Percentiles rank a stretch among this genome's conserved stretches.
phyloP scores from a whole-genome alignment of 768 basidiomycete genomes.

The Trametopsis cervina region DNA sequence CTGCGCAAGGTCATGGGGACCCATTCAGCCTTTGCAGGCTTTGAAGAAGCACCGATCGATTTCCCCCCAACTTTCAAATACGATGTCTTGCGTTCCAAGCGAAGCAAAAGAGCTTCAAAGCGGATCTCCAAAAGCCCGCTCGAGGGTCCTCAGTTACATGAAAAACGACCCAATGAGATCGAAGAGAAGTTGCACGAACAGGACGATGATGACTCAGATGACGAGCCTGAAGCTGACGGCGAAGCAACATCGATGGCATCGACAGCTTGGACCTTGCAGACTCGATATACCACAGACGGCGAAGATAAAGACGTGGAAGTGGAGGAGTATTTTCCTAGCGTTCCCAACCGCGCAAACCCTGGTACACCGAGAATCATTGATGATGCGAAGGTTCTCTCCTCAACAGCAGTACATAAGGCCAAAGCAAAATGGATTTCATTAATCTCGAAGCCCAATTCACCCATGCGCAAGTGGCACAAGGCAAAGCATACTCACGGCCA shows the following conservation, averaged over 20 bases:
- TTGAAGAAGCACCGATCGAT: slow-evolving; percentile 70
- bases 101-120: slow-evolving; percentile 31
- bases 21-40: slow-evolving; percentile 67
- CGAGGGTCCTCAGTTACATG: slow-evolving; percentile 15
- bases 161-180: slow-evolving; percentile 26
- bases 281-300: slow-evolving; percentile 22
- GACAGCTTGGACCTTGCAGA: slow-evolving; percentile 41
- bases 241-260: slow-evolving; percentile 51
- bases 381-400: slow-evolving; percentile 28
- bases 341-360: slow-evolving; percentile 9
- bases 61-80: slow-evolving; percentile 96
- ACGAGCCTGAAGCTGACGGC: slow-evolving; percentile 32
- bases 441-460: slow-evolving; percentile 27
- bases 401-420: slow-evolving; percentile 42
- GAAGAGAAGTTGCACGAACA: slow-evolving; percentile 27
- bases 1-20: slow-evolving; percentile 68
- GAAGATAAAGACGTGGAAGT: slow-evolving; percentile 23
- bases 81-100: slow-evolving; percentile 63
- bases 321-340: slow-evolving; percentile 31
- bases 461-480: slow-evolving; percentile 8
- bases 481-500: slow-evolving; percentile 4
- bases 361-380: slow-evolving; percentile 17
- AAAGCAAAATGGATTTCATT: slow-evolving; percentile 50
- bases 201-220: slow-evolving; percentile 28
- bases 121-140: slow-evolving; percentile 12